phyloP scores from a whole-genome alignment of 495 filamentous ascomycete species.

The Podospora pseudocomata region DNA sequence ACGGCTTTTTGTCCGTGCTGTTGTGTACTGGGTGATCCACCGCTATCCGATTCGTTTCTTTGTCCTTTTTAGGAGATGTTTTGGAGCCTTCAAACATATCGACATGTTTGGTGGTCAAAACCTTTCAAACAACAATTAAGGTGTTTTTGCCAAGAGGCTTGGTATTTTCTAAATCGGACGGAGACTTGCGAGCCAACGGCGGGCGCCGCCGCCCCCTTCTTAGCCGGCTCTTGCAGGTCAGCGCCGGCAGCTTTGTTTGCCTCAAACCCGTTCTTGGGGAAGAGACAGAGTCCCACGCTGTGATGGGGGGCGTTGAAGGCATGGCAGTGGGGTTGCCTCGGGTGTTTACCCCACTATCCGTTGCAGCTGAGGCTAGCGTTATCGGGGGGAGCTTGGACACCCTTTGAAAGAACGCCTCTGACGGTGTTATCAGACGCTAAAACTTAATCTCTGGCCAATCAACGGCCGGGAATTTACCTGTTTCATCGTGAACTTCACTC shows the following conservation, averaged over 20 bases:
- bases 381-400: neutral
- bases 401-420: conserved; percentile 9
- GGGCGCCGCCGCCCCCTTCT: neutral
- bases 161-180: neutral
- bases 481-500: neutral
- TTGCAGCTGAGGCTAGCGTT: conserved; percentile 6
- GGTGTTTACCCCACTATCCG: neutral
- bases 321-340: neutral
- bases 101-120: neutral
- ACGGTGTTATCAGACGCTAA: conserved; percentile 12
- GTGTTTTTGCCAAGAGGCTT: neutral
- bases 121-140: neutral
- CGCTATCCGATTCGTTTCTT: neutral
- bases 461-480: neutral
- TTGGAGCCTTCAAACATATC: neutral
- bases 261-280: neutral
- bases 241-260: neutral
- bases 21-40: neutral
- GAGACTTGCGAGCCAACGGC: conserved; percentile 4
- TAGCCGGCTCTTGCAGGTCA: neutral
- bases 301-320: too few species aligned
- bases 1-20: neutral
- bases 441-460: conserved; percentile 7
- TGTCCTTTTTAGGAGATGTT: neutral
- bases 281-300: neutral